Base-by-base conservation (phyloP, 2,329 filamentous ascomycete species). In the Dryadomyces sulphureus region DNA sequence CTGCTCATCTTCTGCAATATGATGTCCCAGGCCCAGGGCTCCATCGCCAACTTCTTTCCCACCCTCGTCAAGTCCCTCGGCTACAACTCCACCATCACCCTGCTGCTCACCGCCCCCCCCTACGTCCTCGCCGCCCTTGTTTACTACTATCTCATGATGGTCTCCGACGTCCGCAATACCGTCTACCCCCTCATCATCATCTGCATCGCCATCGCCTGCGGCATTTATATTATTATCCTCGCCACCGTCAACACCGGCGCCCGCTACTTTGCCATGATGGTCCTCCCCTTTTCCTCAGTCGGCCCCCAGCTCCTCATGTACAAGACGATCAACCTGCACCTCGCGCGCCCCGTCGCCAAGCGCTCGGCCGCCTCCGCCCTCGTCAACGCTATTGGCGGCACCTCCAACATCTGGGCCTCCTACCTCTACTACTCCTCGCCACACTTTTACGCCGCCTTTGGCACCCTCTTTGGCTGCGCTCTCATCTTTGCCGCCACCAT, bases 41-140 rank as follows among this genome's bases (percentile, higher is more conserved):
- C 30, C n/a, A 61, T 62, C 32, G 55, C 57, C 32, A 55, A 57
- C 45, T 56, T 51, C 49, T 59, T 55, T 48, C 52, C 58, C 1
- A 62, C 60, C 0, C 54, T 64, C 3, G 57, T 64, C 30, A 51
- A 49, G 3, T 57, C 61, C 0, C 55, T 64, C 9, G 54, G 57
- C 9, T 64, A 57, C 47, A 53, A 53, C 49, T 50, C 55, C 50
- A 69, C 62, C 2, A 56, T 65, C 46, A 67, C 59, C 7, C 54
- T 72, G 9, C 59, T 71, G 7, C 60, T 72, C 5, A 71, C 67
- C 0, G 64, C 62, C 2, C 68, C 68, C 0, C 67, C 67, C 1
- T 70, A 69, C 41, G 56, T 68, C 6, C 57, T 67, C 3, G 64
- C 64, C 1, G 62, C 56, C 3, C 51, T 56, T 4, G 55, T 65